phyloP scores from a whole-genome alignment of 805 yeast genomes.

The Metschnikowia cerradonensis region DNA sequence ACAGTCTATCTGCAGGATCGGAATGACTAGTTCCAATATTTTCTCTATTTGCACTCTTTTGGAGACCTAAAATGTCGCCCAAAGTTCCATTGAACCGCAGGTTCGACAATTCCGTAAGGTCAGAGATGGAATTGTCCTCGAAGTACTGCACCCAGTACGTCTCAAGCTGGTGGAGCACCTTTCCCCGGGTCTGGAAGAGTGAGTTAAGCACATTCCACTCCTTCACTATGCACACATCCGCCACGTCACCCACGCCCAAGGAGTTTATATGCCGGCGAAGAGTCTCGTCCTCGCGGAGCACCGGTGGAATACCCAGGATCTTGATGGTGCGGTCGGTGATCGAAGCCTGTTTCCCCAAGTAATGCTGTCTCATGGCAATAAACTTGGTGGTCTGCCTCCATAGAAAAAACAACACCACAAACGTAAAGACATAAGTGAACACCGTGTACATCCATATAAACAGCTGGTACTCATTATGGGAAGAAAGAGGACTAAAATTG shows the following conservation, averaged over 20 bases:
- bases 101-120: conserved; percentile 26
- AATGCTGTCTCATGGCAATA: conserved; percentile 71
- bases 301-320: conserved; percentile 83
- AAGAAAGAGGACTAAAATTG: background rate
- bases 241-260: conserved; percentile 75
- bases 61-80: conserved; percentile 27
- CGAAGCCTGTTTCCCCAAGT: conserved; percentile 81
- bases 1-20: too few relatives aligned
- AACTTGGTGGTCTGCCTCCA: conserved; percentile 69
- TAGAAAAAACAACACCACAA: conserved; percentile 54
- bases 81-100: conserved; percentile 25
- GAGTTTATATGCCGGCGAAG: conserved; percentile 72
- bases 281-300: conserved; percentile 65
- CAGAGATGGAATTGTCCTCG: conserved; percentile 30
- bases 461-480: conserved; percentile 35
- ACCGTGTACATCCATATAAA: conserved; percentile 84
- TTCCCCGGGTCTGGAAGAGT: conserved; percentile 56
- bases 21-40: background rate
- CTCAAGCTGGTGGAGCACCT: conserved; percentile 57
- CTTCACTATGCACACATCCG: conserved; percentile 71
- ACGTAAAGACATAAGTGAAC: conserved; percentile 83
- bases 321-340: conserved; percentile 89
- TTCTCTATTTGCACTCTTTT: background rate
- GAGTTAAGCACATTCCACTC: conserved; percentile 78
- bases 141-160: conserved; percentile 67